Evolutionary conservation across 495 filamentous ascomycete species (phyloP), one percentile per base, ranked within the genome.

Genomic region (Penicillium longicatenatum): DNA sequence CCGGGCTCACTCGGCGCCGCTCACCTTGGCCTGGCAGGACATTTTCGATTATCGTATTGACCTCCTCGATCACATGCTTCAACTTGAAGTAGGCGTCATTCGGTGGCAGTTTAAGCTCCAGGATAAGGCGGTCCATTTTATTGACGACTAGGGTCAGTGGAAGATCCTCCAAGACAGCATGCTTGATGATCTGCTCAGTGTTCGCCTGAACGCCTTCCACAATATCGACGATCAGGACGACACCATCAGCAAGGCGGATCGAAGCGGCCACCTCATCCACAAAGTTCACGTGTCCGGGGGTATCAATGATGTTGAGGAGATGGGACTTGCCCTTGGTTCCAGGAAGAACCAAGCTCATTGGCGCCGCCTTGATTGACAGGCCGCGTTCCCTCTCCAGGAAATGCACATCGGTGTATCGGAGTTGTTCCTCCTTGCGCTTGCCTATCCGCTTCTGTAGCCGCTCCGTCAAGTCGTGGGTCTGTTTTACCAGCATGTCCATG

Each of bases 191-290:
- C 68, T 96, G 90, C 71, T 97, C 93, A 0, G 94, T 97, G 69
- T 94, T 96, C 58, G 92, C 84, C 75, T 98, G 95, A 8, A 98
- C 94, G 17, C 94, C 94, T 69, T 98, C 94, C n/a, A 98, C 91
- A 24, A 97, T 90, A 72, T 98, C 94, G 19, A 98, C 92, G 19
- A 98, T 89, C 42, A 98, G 75, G 43, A 95, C 90, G 9, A 97
- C 87, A 52, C 95, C 94, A 67, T 98, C 94, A 26, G 87, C 93
- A 39, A 98, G 75, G 17, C 94, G 88, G 58, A 96, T 74, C 2
- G 92, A 88, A 3, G 92, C 86, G 6, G 94, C 93, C 10, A 98
- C 89, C 70, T 98, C 94, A 69, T 98, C 94, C 19, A 94, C 92
- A 69, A 98, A 98, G 65, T 98, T 96, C 63, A 97, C 95, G 74